A percentile compares a stretch with the other conserved stretches of the same genome.
phyloP scores from a whole-genome alignment of 129 eudicot genomes.

The Daucus carota region DNA sequence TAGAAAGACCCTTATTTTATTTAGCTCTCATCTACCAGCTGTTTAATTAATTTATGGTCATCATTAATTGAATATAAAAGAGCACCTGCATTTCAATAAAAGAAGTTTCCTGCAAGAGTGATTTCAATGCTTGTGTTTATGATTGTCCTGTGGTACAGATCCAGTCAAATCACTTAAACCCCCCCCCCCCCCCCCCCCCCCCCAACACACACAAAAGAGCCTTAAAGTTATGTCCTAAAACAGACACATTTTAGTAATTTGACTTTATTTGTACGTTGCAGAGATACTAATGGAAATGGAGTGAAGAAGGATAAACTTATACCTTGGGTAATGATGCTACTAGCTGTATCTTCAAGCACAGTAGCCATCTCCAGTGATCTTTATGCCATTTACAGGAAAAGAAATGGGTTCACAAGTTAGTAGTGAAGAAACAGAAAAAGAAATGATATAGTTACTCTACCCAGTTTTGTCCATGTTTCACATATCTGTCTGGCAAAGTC shows the following conservation, averaged over 20 bases:
- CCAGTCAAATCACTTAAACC: no score
- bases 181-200: no score
- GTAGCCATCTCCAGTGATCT: constrained; percentile 84
- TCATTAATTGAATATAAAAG: background rate
- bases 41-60: background rate
- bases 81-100: background rate
- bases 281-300: constrained; percentile 66
- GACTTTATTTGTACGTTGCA: constrained; percentile 23
- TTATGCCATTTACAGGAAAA: constrained; percentile 31
- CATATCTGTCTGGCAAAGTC: background rate
- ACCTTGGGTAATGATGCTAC: constrained; percentile 68
- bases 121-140: background rate
- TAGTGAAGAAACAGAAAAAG: background rate
- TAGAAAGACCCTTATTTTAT: no score
- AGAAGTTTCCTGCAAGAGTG: background rate
- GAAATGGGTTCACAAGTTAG: constrained; percentile 10
- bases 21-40: background rate
- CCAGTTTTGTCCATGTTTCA: background rate
- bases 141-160: background rate
- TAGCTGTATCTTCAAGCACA: constrained; percentile 81
- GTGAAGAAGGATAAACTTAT: constrained; percentile 53
- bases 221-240: no score
- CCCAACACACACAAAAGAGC: no score
- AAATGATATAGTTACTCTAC: background rate
- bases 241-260: background rate